A percentile compares a stretch with the other conserved stretches of the same genome.
Evolutionary conservation across 345 rosid species (phyloP).

Genomic region (Populus davidiana): DNA sequence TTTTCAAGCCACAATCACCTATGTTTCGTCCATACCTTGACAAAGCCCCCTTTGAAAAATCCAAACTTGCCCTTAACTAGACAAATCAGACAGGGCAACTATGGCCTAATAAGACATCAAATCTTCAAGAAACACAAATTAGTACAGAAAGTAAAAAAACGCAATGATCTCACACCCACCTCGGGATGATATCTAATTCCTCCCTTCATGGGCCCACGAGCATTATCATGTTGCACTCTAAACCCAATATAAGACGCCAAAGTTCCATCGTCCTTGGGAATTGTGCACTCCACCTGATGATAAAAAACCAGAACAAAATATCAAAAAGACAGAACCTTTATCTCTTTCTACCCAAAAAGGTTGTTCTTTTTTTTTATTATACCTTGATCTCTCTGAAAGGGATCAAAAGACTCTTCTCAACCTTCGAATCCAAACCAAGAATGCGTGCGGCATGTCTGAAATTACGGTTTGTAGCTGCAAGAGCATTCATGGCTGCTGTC

Average conservation of each 20-base stretch:
- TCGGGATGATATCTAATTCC: conserved; percentile 99
- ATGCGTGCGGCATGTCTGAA: conserved; percentile 83
- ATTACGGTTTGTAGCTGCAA: conserved; percentile 90
- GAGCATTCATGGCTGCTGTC: conserved; percentile 68
- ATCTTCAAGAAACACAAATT: neutral
- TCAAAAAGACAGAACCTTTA: neutral
- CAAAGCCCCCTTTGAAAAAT: neutral
- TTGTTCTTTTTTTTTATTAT: too few relatives aligned
- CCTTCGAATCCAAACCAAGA: conserved; percentile 87
- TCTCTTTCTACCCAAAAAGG: neutral
- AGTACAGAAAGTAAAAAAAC: neutral
- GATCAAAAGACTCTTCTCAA: conserved; percentile 81
- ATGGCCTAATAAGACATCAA: neutral
- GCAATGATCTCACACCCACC: conserved; percentile 35
- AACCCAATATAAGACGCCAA: conserved; percentile 83
- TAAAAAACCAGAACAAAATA: conserved; percentile 1
- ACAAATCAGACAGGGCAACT: neutral
- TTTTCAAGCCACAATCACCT: neutral
- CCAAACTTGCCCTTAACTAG: neutral
- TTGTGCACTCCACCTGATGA: conserved; percentile 93
- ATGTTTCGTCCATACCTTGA: neutral
- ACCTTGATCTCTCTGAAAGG: conserved; percentile 97
- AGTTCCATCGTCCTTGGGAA: conserved; percentile 93
- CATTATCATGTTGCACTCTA: conserved; percentile 95
- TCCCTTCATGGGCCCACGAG: conserved; percentile 99